Conservation (phyloP, 176 grass and related monocot genomes). For the Tillandsia leiboldiana region DNA sequence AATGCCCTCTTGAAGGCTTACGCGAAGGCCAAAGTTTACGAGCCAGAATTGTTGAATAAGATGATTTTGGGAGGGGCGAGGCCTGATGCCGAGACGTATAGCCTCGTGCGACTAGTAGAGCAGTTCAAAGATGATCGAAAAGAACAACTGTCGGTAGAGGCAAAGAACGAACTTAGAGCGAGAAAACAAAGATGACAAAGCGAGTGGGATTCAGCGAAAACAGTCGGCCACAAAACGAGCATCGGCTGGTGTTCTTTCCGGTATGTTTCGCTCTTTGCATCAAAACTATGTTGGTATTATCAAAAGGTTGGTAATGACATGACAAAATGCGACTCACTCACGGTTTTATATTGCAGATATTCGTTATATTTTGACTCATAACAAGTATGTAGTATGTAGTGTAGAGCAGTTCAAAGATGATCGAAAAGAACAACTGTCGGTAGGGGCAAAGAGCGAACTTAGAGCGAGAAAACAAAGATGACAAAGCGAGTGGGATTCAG, state of each 20-base stretch:
- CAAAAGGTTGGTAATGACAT: no score
- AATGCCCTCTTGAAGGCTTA: conserved; percentile 83
- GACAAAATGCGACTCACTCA: no score
- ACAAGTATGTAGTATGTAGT: no score
- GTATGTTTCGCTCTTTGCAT: no score
- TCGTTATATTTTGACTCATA: no score
- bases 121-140: conserved; percentile 41
- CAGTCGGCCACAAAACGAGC: no score
- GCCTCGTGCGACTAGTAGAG: conserved; percentile 63
- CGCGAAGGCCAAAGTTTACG: conserved; percentile 64
- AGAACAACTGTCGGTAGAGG: neutral
- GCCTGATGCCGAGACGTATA: conserved; percentile 71
- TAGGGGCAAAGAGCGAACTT: neutral
- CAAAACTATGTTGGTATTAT: no score
- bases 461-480: neutral
- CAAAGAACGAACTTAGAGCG: neutral
- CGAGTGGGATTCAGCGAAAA: no score
- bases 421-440: neutral
- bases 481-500: no score
- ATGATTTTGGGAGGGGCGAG: conserved; percentile 88
- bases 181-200: neutral
- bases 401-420: conserved; percentile 55
- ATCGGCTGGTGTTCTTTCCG: no score
- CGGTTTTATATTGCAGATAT: no score
- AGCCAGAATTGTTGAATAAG: conserved; percentile 55